Percentiles rank a stretch among this genome's conserved stretches.
phyloP scores from a whole-genome alignment of 345 rosid species.

The Lumnitzera racemosa region DNA sequence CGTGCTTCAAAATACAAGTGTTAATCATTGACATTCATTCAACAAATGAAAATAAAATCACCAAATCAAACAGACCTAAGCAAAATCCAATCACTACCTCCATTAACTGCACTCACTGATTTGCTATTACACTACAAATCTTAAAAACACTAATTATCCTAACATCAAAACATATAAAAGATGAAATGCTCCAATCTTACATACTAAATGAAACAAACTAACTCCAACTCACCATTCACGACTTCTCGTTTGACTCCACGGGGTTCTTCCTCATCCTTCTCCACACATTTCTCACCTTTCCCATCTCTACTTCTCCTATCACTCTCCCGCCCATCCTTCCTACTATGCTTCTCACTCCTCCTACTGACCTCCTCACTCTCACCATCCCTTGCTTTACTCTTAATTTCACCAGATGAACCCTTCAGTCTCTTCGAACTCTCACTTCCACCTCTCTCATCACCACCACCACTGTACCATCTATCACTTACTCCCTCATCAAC shows the following conservation, averaged over 20 bases:
- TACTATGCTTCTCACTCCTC: conserved; percentile 55
- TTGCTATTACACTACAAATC: no score
- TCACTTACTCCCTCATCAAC: conserved; percentile 45
- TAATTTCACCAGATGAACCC: conserved; percentile 41
- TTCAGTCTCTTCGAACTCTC: conserved; percentile 51
- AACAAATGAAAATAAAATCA: no score
- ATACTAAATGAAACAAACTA: no score
- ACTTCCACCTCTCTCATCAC: conserved; percentile 20
- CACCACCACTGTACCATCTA: conserved; percentile 77
- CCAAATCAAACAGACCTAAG: no score
- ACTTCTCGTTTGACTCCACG: conserved; percentile 7
- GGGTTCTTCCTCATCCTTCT: conserved; percentile 27
- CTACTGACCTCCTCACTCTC: conserved; percentile 45
- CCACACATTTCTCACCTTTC: conserved; percentile 43
- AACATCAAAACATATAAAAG: no score
- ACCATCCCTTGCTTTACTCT: conserved; percentile 52
- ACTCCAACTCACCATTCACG: conserved; percentile 13
- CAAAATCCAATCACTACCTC: no score
- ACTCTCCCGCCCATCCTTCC: conserved; percentile 40
- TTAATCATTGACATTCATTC: no score
- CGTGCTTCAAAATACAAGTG: no score
- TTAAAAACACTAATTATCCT: no score
- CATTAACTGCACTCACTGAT: no score
- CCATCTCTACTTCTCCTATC: conserved; percentile 52
- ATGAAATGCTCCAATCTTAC: no score